These are phyloP conservation scores for Colletotrichum liaoningense DNA, from an alignment of 2,329 filamentous ascomycete genomes.

Conservation along the genomic window DNA sequence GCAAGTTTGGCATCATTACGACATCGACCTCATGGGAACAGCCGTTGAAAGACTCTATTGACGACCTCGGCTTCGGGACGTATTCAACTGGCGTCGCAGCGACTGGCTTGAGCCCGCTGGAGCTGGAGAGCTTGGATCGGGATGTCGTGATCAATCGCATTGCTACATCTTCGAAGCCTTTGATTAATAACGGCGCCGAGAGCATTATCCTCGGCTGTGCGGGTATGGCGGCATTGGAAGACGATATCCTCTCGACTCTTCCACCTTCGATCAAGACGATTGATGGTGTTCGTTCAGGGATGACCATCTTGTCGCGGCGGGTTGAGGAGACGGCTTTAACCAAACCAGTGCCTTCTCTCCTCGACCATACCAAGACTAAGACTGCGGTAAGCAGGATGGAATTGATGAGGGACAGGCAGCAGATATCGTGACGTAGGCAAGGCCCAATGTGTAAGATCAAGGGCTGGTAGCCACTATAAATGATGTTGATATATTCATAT, in stretches of 20 bases:
- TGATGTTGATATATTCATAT: not conserved
- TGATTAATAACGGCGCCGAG: slow-evolving; percentile 9
- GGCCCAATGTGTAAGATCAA: not conserved
- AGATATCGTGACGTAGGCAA: not conserved
- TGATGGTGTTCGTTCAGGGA: slow-evolving; percentile 25
- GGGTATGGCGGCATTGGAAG: slow-evolving; percentile 24
- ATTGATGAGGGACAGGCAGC: not conserved
- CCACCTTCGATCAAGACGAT: not conserved
- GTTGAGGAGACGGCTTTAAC: not conserved
- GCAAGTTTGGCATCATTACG: slow-evolving; percentile 17
- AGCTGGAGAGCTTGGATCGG: slow-evolving; percentile 15
- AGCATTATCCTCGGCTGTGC: slow-evolving; percentile 29
- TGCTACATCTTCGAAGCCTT: not conserved
- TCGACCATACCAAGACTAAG: not conserved
- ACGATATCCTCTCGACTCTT: not conserved
- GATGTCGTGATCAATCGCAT: slow-evolving; percentile 12
- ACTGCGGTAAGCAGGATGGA: not conserved
- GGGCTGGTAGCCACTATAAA: not conserved
- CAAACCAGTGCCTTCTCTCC: not conserved
- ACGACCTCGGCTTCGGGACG: not conserved
- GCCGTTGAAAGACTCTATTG: not conserved
- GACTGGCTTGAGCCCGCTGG: slow-evolving; percentile 15
- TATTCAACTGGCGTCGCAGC: slow-evolving; percentile 9
- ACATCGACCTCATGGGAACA: slow-evolving; percentile 20
- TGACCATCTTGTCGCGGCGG: not conserved